Conservation (phyloP, 768 basidiomycete species). For the Mrakia frigida region DNA sequence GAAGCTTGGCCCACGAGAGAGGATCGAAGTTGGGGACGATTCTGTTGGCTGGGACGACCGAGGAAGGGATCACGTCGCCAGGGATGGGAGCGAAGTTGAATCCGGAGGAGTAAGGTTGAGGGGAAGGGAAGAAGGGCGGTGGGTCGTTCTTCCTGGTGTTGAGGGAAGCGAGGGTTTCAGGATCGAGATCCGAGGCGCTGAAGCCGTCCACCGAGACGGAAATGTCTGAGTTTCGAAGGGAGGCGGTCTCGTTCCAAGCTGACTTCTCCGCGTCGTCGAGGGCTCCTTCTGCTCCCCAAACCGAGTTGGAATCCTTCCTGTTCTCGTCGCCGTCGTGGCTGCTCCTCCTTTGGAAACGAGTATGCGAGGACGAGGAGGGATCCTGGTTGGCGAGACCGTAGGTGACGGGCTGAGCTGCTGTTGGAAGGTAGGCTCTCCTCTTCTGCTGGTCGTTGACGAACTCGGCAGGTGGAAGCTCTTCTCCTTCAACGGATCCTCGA, state of each 20-base stretch:
- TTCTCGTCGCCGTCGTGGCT: background rate
- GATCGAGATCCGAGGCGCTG: background rate
- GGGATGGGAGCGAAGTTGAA: constrained; percentile 18
- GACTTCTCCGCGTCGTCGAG: background rate
- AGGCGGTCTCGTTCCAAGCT: background rate
- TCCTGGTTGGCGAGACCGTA: no score
- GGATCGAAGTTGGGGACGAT: constrained; percentile 9
- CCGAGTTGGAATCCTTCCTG: no score
- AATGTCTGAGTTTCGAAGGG: background rate
- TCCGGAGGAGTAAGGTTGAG: constrained; percentile 4
- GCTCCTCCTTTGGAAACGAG: background rate
- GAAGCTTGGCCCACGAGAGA: background rate
- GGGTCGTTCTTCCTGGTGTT: no score
- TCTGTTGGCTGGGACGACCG: background rate
- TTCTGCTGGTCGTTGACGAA: no score
- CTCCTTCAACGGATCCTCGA: no score
- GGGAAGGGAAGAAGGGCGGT: background rate
- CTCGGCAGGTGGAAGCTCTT: no score
- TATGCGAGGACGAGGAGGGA: background rate
- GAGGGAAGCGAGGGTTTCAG: background rate
- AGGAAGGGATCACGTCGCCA: background rate
- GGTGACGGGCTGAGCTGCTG: no score
- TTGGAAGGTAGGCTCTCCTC: no score
- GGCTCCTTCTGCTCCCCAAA: background rate
- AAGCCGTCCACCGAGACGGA: background rate